Base-by-base conservation (phyloP, 176 grass and related monocot species). In the Dendrocalamus sinicus region DNA sequence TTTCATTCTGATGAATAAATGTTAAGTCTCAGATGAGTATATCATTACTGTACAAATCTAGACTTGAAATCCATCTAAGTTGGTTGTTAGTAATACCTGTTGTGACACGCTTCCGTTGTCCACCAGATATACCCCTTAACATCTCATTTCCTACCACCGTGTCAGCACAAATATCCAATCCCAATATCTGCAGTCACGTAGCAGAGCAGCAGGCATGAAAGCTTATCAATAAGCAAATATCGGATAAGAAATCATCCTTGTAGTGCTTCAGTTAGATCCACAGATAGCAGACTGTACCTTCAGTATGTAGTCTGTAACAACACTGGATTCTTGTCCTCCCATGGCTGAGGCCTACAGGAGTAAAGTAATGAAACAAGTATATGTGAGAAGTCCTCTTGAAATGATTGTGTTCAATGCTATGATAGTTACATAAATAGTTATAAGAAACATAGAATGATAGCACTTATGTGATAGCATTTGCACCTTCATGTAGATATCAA, bases 401-500 rank as follows among this genome's bases (percentile, higher is more conserved):
- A 84, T 60, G 14, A 58, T 63, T 50, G 4, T 81, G 60, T 23
- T 47, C 9, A 20, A 66, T 78, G 24, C 80, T 73, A 75, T 55
- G 28, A 35, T 70, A 77, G 32, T 8, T 41, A 55, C 43, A 76
- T 5, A n/a, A 23, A 72, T 28, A 83, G 53, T 43, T 48, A 13
- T 55, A 57, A 26, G 12, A 76, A 77, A 9, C 30, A 72, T 6
- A 57, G 10, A n/a, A 17, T 75, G 23, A 5, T 65, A 51, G 48
- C 41, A 51, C 19, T 73, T 60, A 60, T 60, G 69, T 3, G 30
- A 50, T 55, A 67, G 5, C 46, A 82, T 28, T 32, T 55, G 78
- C 78, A 96, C 94, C 91, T 96, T 96, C 94, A 97, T 97, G 81
- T 90, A 97, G 50, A 94, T 32, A 91, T 97, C 95, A 40, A 97